These are phyloP conservation scores for Amaranthus cruentus DNA, from an alignment of 148 eudicot genomes.

Conservation along the genomic window DNA sequence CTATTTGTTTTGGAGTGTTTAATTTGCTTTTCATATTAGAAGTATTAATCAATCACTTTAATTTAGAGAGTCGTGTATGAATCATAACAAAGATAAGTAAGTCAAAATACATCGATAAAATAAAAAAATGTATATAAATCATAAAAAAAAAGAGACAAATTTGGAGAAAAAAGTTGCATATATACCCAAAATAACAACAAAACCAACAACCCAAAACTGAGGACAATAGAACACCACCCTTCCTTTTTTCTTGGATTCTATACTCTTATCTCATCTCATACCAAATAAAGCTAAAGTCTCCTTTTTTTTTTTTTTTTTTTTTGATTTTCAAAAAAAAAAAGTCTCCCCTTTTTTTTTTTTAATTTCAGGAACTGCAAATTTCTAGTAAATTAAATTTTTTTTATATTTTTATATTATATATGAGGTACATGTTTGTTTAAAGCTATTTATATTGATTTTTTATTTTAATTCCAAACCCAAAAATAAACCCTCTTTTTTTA, in stretches of 20 bases:
- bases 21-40: too few species aligned
- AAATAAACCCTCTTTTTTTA: not conserved
- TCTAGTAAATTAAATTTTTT: conserved; percentile 9
- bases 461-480: not conserved
- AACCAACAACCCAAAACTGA: conserved; percentile 18
- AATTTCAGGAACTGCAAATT: conserved; percentile 16
- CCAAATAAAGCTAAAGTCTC: conserved; percentile 15
- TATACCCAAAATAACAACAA: conserved; percentile 22
- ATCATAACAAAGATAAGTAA: too few species aligned
- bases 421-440: conserved; percentile 18
- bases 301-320: not conserved
- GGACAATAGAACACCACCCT: not conserved
- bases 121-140: too few species aligned
- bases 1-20: too few species aligned
- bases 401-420: conserved; percentile 1
- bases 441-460: not conserved
- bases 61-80: too few species aligned
- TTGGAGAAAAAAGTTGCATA: not conserved
- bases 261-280: conserved; percentile 13
- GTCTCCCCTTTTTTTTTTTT: not conserved
- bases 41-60: too few species aligned
- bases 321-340: too few species aligned
- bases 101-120: too few species aligned
- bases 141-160: too few species aligned
- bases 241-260: conserved; percentile 31